Evolutionary conservation across 2,329 filamentous ascomycete species (phyloP).

Genomic region (Cladosporium sp.): DNA sequence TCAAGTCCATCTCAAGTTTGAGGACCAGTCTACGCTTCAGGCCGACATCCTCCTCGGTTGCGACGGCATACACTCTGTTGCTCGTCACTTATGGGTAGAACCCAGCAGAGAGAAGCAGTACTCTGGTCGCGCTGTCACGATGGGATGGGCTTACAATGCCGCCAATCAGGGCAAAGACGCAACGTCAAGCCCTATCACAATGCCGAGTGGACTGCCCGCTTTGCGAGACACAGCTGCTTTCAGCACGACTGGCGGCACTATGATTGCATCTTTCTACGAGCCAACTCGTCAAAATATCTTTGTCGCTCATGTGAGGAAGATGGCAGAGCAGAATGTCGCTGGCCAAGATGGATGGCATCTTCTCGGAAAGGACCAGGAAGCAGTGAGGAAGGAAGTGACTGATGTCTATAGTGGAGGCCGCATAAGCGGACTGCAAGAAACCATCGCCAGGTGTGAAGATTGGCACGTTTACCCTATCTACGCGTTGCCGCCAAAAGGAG

Average conservation of each 20-base stretch:
- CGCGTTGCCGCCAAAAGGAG: slow-evolving; percentile 35
- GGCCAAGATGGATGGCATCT: slow-evolving; percentile 33
- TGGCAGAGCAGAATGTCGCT: slow-evolving; percentile 26
- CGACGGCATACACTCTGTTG: slow-evolving; percentile 57
- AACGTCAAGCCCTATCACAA: slow-evolving; percentile 26
- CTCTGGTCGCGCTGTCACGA: slow-evolving; percentile 40
- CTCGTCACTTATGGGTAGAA: slow-evolving; percentile 48
- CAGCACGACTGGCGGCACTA: slow-evolving; percentile 36
- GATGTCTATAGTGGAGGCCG: slow-evolving; percentile 34
- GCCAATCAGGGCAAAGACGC: slow-evolving; percentile 21
- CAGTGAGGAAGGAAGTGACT: slow-evolving; percentile 34
- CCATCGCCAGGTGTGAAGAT: slow-evolving; percentile 32
- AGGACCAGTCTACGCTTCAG: slow-evolving; percentile 38
- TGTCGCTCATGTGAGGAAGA: slow-evolving; percentile 37
- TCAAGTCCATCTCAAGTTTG: slow-evolving; percentile 45
- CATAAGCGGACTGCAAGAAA: slow-evolving; percentile 36
- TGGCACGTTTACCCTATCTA: slow-evolving; percentile 46
- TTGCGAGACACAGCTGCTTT: slow-evolving; percentile 35
- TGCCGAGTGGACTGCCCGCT: background rate
- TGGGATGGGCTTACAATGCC: slow-evolving; percentile 25
- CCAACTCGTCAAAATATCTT: slow-evolving; percentile 35
- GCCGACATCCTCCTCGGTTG: slow-evolving; percentile 52
- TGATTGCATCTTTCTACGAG: slow-evolving; percentile 40
- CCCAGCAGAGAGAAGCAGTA: slow-evolving; percentile 30
- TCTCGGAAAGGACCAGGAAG: slow-evolving; percentile 32